Evolutionary conservation across 148 eudicot species (phyloP).

Genomic region (Rhododendron ferrugineum): DNA sequence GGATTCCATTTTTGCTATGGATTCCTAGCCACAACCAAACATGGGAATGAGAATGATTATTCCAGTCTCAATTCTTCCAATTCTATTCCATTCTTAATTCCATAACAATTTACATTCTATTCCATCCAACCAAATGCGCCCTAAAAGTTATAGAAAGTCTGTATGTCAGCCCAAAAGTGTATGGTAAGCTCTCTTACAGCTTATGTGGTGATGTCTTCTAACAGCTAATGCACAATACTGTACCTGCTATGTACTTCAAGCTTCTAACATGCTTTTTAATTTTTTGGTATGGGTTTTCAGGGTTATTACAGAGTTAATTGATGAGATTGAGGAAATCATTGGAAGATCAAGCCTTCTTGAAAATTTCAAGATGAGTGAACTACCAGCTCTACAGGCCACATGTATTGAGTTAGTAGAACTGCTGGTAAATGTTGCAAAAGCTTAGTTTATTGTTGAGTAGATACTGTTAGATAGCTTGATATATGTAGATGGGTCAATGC

Average conservation of each 20-base stretch:
- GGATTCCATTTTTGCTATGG: not conserved
- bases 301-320: constrained; percentile 50
- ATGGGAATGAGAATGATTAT: not conserved
- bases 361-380: constrained; percentile 55
- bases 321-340: constrained; percentile 82
- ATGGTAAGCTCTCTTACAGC: not conserved
- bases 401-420: constrained; percentile 63
- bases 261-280: not conserved
- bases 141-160: not conserved
- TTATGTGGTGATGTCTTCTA: not conserved
- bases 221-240: not conserved
- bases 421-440: constrained; percentile 47
- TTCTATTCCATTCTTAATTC: too few relatives aligned
- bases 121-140: not conserved
- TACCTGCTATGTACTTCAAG: constrained; percentile 1
- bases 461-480: not conserved
- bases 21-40: not conserved
- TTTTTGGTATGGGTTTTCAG: constrained; percentile 28
- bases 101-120: too few relatives aligned
- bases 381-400: constrained; percentile 61
- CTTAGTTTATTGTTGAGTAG: constrained; percentile 3
- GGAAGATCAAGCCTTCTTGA: constrained; percentile 54
- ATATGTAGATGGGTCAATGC: not conserved
- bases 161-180: not conserved
- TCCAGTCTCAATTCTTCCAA: not conserved